Percentiles rank a stretch among this genome's conserved stretches.
Conservation (phyloP, 768 basidiomycete species). For the Tephrocybe sp. region DNA sequence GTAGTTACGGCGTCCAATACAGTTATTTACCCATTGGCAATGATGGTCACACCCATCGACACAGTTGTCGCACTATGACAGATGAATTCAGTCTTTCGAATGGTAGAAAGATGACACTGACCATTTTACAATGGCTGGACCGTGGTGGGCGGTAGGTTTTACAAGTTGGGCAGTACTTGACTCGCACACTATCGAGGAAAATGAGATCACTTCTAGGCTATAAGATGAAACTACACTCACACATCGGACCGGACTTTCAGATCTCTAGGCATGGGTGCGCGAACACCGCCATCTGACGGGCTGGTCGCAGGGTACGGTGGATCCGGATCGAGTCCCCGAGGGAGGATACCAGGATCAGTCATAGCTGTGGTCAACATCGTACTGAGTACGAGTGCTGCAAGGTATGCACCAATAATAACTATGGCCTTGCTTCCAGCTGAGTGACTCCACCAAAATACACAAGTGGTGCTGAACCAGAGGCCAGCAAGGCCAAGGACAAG, state of each 20-base stretch:
- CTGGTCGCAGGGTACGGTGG: constrained; percentile 72
- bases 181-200: constrained; percentile 61
- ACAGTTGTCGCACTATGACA: constrained; percentile 87
- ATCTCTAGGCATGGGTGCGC: constrained; percentile 76
- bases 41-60: constrained; percentile 95
- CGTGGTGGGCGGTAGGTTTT: constrained; percentile 90
- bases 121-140: constrained; percentile 95
- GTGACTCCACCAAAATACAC: constrained; percentile 86
- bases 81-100: not conserved
- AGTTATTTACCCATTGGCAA: constrained; percentile 92
- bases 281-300: constrained; percentile 61
- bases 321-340: constrained; percentile 81
- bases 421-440: constrained; percentile 36
- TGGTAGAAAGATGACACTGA: constrained; percentile 31
- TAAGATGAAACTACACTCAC: constrained; percentile 45
- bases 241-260: constrained; percentile 74
- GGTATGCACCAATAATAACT: constrained; percentile 53
- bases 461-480: constrained; percentile 87
- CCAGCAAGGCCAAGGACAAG: constrained; percentile 70
- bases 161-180: constrained; percentile 95
- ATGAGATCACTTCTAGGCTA: not conserved
- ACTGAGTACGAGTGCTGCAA: constrained; percentile 62
- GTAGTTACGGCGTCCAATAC: constrained; percentile 94
- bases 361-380: constrained; percentile 81
- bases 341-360: constrained; percentile 86